Evolutionary conservation across 2,329 filamentous ascomycete genomes (phyloP).

Genomic region (Allantophomopsis lycopodina): DNA sequence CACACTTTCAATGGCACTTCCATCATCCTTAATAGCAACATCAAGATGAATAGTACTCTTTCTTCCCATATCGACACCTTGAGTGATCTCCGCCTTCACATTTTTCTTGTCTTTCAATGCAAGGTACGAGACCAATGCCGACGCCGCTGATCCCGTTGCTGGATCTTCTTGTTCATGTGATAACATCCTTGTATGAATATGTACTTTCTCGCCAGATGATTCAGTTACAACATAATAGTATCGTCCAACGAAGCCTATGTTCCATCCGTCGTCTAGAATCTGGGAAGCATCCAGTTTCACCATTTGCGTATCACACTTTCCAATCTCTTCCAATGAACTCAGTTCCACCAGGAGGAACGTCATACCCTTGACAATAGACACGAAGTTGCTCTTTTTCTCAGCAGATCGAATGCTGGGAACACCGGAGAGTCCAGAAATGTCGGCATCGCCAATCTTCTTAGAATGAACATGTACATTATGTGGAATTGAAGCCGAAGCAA

Average conservation of each 20-base stretch:
- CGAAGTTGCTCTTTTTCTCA: conserved; percentile 32
- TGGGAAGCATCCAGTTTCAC: conserved; percentile 20
- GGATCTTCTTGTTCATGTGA: conserved; percentile 37
- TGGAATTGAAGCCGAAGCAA: conserved; percentile 49
- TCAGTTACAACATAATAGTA: conserved; percentile 43
- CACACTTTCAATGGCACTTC: conserved; percentile 5
- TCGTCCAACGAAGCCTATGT: conserved; percentile 32
- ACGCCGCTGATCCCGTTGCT: conserved; percentile 47
- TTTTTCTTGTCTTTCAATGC: conserved; percentile 17
- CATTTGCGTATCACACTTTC: conserved; percentile 19
- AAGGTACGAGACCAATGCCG: conserved; percentile 40
- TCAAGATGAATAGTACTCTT: conserved; percentile 7
- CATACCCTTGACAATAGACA: conserved; percentile 61
- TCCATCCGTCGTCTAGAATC: conserved; percentile 41
- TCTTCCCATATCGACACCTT: conserved; percentile 53
- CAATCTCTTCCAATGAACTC: conserved; percentile 43
- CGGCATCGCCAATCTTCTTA: conserved; percentile 19
- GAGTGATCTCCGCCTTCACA: conserved; percentile 29
- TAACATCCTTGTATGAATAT: conserved; percentile 42
- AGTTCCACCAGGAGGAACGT: conserved; percentile 53
- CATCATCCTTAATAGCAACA: conserved; percentile 1
- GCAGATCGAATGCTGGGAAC: conserved; percentile 19
- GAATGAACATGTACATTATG: conserved; percentile 51
- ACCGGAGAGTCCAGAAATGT: conserved; percentile 12
- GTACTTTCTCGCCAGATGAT: conserved; percentile 13